Evolutionary conservation across 2,329 filamentous ascomycete genomes (phyloP).

Genomic region (Sclerotinia nivalis): DNA sequence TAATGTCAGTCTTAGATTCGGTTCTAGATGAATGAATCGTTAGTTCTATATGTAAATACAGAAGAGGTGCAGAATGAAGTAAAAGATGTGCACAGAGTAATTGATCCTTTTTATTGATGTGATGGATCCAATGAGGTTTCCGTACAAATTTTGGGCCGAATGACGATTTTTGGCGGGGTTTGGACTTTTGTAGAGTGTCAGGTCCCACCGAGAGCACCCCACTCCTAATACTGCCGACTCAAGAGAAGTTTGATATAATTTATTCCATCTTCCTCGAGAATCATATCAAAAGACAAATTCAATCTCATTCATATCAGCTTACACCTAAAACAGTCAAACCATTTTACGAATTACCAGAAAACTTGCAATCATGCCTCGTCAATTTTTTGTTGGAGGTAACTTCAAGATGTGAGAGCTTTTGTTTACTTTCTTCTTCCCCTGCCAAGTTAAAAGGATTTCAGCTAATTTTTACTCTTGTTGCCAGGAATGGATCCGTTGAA

Average conservation of each 20-base stretch:
- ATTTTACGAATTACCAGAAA: constrained; percentile 21
- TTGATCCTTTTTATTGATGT: background rate
- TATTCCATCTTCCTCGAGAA: background rate
- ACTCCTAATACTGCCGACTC: constrained; percentile 20
- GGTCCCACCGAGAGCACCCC: constrained; percentile 12
- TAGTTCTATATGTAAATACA: no score
- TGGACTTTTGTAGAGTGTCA: constrained; percentile 8
- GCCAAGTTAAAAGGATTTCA: constrained; percentile 17
- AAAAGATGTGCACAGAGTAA: background rate
- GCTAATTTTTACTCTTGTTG: constrained; percentile 13
- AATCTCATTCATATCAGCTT: background rate
- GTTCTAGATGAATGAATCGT: background rate
- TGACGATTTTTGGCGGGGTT: constrained; percentile 24
- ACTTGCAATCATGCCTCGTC: constrained; percentile 70
- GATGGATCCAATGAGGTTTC: background rate
- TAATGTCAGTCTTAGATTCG: background rate
- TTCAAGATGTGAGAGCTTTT: constrained; percentile 84
- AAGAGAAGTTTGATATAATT: constrained; percentile 20
- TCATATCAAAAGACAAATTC: background rate
- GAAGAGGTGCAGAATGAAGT: background rate
- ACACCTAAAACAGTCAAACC: background rate
- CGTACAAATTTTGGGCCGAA: constrained; percentile 8
- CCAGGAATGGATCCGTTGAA: constrained; percentile 89
- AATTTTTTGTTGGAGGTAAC: constrained; percentile 98
- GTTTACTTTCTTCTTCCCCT: constrained; percentile 17